phyloP scores from a whole-genome alignment of 495 filamentous ascomycete species.

The Penicillium desertorum region DNA sequence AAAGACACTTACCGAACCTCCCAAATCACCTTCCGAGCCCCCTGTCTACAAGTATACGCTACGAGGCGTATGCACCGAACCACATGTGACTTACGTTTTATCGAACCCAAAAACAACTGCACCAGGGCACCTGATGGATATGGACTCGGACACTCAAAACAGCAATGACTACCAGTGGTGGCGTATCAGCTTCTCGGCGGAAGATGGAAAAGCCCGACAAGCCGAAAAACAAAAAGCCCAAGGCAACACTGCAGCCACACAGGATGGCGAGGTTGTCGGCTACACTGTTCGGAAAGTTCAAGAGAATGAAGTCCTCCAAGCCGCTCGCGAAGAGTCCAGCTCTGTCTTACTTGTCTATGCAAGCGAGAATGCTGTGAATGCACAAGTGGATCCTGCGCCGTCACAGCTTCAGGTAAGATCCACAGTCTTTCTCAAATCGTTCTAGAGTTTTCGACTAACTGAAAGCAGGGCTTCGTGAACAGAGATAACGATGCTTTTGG shows the following conservation, averaged over 20 bases:
- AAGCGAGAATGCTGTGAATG: slow-evolving; percentile 43
- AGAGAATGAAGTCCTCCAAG: slow-evolving; percentile 52
- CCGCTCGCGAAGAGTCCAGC: slow-evolving; percentile 51
- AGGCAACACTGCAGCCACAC: slow-evolving; percentile 18
- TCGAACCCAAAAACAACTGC: slow-evolving; percentile 15
- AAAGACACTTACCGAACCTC: slow-evolving; percentile 55
- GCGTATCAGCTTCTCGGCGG: slow-evolving; percentile 53
- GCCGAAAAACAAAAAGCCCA: slow-evolving; percentile 28
- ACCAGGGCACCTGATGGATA: slow-evolving; percentile 25
- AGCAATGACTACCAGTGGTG: slow-evolving; percentile 53
- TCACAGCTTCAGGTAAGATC: slow-evolving; percentile 42
- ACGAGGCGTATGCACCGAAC: slow-evolving; percentile 52
- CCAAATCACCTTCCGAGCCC: slow-evolving; percentile 45
- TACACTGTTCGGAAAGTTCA: slow-evolving; percentile 48
- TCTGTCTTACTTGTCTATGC: slow-evolving; percentile 54
- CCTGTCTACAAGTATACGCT: slow-evolving; percentile 50
- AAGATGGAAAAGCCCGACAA: slow-evolving; percentile 45
- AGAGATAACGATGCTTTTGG: slow-evolving; percentile 50
- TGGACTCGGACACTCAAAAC: slow-evolving; percentile 20
- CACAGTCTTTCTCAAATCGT: not conserved
- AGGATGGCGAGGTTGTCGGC: slow-evolving; percentile 42
- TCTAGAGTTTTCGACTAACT: slow-evolving; percentile 9
- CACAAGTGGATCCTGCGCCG: slow-evolving; percentile 34
- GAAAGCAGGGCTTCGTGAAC: slow-evolving; percentile 44
- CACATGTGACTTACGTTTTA: slow-evolving; percentile 54